Conservation (phyloP, 805 yeast species). For the Wickerhamiella azymoides region DNA sequence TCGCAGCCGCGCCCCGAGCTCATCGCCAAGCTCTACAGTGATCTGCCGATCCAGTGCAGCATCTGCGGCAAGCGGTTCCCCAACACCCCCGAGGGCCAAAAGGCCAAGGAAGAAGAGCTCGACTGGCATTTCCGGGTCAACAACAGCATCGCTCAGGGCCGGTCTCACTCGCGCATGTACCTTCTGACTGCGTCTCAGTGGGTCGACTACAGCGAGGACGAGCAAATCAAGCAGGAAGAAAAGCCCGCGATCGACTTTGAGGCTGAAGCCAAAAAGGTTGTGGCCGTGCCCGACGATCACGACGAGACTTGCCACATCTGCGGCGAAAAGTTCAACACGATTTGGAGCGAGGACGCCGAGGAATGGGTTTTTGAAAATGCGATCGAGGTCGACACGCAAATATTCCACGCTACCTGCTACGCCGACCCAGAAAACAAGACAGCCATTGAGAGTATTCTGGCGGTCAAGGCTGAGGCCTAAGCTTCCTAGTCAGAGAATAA, state of each 20-base stretch:
- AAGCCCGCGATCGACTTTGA: slow-evolving; percentile 19
- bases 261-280: slow-evolving; percentile 31
- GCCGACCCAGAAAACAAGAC: slow-evolving; percentile 38
- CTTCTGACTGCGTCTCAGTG: slow-evolving; percentile 59
- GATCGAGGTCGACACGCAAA: slow-evolving; percentile 33
- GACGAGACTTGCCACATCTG: slow-evolving; percentile 62
- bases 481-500: no score
- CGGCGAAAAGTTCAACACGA: slow-evolving; percentile 48
- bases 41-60: slow-evolving; percentile 66
- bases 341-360: slow-evolving; percentile 58
- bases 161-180: slow-evolving; percentile 66
- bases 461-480: not conserved
- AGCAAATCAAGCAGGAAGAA: slow-evolving; percentile 15
- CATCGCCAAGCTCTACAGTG: slow-evolving; percentile 35
- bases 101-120: slow-evolving; percentile 49
- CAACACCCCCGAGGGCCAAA: slow-evolving; percentile 40
- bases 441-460: slow-evolving; percentile 13
- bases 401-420: slow-evolving; percentile 56
- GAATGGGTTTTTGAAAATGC: slow-evolving; percentile 77
- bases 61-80: slow-evolving; percentile 81
- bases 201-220: slow-evolving; percentile 54
- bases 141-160: slow-evolving; percentile 47
- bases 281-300: slow-evolving; percentile 50
- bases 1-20: slow-evolving; percentile 23
- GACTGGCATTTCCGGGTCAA: slow-evolving; percentile 96